Conservation (phyloP, 768 basidiomycete genomes). For the Podaxis mareebaensis region DNA sequence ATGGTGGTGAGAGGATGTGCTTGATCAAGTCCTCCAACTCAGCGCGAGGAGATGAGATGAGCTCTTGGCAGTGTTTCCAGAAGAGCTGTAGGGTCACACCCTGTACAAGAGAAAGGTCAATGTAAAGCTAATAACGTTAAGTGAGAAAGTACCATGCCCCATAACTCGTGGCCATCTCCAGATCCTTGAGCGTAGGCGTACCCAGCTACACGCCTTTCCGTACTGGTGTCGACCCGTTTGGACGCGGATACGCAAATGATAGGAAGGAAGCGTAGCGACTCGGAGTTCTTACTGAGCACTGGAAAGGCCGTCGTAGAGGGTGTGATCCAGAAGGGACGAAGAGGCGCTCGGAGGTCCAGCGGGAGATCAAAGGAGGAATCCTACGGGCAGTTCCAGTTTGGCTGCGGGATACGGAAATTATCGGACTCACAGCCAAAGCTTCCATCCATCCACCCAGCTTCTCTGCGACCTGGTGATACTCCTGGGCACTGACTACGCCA, state of each 20-base stretch:
- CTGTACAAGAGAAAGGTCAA: constrained; percentile 33
- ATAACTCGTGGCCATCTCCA: constrained; percentile 92
- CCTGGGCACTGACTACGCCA: constrained; percentile 65
- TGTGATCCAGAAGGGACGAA: constrained; percentile 89
- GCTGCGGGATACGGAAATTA: not conserved
- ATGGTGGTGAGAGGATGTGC: constrained; percentile 23
- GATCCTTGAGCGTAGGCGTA: constrained; percentile 92
- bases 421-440: constrained; percentile 56
- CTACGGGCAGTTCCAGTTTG: constrained; percentile 35
- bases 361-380: constrained; percentile 73
- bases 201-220: constrained; percentile 63
- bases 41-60: constrained; percentile 50
- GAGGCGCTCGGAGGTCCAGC: constrained; percentile 50
- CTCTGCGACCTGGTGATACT: constrained; percentile 76
- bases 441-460: constrained; percentile 69
- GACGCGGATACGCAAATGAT: constrained; percentile 88
- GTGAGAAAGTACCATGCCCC: constrained; percentile 61
- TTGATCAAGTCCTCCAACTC: constrained; percentile 50
- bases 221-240: constrained; percentile 57
- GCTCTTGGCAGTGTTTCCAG: constrained; percentile 54
- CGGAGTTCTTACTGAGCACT: constrained; percentile 16
- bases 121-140: not conserved
- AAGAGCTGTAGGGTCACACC: constrained; percentile 75
- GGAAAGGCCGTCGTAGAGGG: constrained; percentile 50
- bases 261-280: constrained; percentile 45